phyloP scores from a whole-genome alignment of 148 eudicot species.

The Silene conica region DNA sequence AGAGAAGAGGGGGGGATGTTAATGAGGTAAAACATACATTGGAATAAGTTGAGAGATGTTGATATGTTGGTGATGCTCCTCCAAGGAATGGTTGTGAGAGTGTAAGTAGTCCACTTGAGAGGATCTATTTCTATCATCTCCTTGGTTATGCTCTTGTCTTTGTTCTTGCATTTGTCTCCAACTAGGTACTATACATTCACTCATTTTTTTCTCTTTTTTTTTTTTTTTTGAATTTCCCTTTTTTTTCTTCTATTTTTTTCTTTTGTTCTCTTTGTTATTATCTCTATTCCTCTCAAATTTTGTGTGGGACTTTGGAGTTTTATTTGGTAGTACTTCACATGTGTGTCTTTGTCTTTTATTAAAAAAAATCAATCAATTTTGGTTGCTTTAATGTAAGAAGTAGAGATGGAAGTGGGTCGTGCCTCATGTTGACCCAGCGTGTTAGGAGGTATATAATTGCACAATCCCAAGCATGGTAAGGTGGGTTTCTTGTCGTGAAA shows the following conservation, averaged over 20 bases:
- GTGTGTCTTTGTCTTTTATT: slow-evolving; percentile 18
- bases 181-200: slow-evolving; percentile 36
- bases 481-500: too few relatives aligned
- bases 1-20: neutral
- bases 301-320: neutral
- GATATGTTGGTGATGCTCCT: slow-evolving; percentile 14
- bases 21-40: slow-evolving; percentile 28
- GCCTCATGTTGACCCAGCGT: too few relatives aligned
- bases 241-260: neutral
- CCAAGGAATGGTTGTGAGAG: slow-evolving; percentile 17
- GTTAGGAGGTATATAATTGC: too few relatives aligned
- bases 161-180: slow-evolving; percentile 39
- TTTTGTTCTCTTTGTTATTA: neutral
- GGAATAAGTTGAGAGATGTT: slow-evolving; percentile 35
- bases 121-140: slow-evolving; percentile 42
- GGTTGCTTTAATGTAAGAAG: neutral
- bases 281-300: neutral
- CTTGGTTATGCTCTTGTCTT: slow-evolving; percentile 36
- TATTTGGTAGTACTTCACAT: slow-evolving; percentile 27
- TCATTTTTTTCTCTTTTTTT: slow-evolving; percentile 19
- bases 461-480: too few relatives aligned
- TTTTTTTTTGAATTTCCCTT: slow-evolving; percentile 20
- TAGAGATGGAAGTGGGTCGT: too few relatives aligned
- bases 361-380: slow-evolving; percentile 12
- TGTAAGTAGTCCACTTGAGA: slow-evolving; percentile 38